Conservation (phyloP, 805 yeast genomes). For the Lipomyces chichibuensis region DNA sequence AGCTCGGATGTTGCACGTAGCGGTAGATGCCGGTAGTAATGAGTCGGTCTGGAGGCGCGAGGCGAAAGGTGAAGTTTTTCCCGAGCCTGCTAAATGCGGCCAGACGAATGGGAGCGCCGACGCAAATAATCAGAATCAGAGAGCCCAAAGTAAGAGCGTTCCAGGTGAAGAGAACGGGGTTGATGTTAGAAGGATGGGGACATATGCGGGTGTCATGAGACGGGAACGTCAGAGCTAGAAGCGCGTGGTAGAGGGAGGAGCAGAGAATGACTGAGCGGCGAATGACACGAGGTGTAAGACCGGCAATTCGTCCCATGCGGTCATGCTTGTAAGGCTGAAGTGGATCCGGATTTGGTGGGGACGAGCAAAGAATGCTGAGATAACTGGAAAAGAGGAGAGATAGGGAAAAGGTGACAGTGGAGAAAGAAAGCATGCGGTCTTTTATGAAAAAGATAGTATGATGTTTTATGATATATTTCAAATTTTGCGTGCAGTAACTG, state of each 20-base stretch:
- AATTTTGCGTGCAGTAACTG: no score
- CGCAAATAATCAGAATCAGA: background rate
- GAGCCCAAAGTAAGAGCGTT: background rate
- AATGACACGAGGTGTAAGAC: background rate
- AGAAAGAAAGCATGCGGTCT: background rate
- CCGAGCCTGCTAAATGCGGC: background rate
- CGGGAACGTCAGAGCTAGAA: background rate
- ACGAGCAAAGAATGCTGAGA: background rate
- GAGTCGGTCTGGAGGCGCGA: background rate
- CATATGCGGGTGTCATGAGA: background rate
- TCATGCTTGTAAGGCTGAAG: background rate
- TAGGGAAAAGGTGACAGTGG: background rate
- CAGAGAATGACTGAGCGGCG: background rate
- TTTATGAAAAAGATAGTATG: no score
- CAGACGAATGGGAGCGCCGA: background rate
- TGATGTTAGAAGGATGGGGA: background rate
- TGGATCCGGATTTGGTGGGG: background rate
- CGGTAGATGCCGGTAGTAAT: background rate
- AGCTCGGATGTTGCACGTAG: background rate
- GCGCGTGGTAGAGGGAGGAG: background rate
- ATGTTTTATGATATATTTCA: no score
- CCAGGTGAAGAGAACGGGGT: conserved; percentile 1
- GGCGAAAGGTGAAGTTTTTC: background rate
- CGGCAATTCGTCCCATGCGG: background rate
- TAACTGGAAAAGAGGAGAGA: background rate